Percentiles rank a stretch among this genome's conserved stretches.
phyloP scores from a whole-genome alignment of 352 stramenopile species.

The Phytophthora cactorum region DNA sequence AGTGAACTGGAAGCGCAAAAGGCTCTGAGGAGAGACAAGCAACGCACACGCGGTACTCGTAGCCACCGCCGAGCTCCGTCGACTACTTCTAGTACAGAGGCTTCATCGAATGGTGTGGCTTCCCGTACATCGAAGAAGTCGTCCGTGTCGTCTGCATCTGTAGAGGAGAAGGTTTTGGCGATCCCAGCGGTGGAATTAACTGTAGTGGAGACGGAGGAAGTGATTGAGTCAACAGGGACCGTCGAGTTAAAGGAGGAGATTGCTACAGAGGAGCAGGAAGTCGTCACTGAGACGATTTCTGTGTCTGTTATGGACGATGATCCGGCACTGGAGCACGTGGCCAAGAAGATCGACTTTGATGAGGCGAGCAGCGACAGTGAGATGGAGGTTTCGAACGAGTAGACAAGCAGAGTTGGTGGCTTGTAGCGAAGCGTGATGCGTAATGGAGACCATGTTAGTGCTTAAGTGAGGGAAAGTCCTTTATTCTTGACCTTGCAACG shows the following conservation, averaged over 20 bases:
- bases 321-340: slow-evolving; percentile 22
- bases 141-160: slow-evolving; percentile 26
- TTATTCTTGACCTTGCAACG: slow-evolving; percentile 24
- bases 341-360: slow-evolving; percentile 50
- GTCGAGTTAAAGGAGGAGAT: neutral
- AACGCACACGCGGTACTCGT: slow-evolving; percentile 10
- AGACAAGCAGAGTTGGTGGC: slow-evolving; percentile 2
- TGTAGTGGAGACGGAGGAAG: slow-evolving; percentile 4
- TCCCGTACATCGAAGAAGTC: slow-evolving; percentile 39
- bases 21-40: slow-evolving; percentile 17
- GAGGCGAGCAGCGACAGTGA: slow-evolving; percentile 42
- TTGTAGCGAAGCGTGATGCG: neutral
- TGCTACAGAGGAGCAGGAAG: slow-evolving; percentile 6
- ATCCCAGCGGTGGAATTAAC: neutral
- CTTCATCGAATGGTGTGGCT: slow-evolving; percentile 22
- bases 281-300: slow-evolving; percentile 1
- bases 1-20: slow-evolving; percentile 25
- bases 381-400: slow-evolving; percentile 21
- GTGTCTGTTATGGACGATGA: slow-evolving; percentile 24
- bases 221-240: neutral
- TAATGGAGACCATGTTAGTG: neutral
- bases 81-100: slow-evolving; percentile 24
- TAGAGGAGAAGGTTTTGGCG: slow-evolving; percentile 19
- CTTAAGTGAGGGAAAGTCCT: neutral
- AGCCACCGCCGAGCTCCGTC: slow-evolving; percentile 9